Conservation (phyloP, 2,329 filamentous ascomycete genomes). For the Hawksworthiomyces lignivorus region DNA sequence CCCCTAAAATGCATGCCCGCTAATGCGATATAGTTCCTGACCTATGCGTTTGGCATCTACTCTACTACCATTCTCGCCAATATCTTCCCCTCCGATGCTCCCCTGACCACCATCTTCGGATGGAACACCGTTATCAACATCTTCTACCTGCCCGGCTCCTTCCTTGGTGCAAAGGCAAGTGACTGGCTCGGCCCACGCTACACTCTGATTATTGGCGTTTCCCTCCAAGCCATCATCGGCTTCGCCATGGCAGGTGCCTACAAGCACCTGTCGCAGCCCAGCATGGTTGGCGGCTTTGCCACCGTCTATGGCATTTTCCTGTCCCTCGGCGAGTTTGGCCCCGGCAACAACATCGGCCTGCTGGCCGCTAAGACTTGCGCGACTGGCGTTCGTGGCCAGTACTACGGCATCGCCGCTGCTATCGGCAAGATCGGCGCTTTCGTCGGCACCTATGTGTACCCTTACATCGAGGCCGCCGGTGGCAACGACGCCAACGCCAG, state of each 20-base stretch:
- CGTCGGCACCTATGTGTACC: conserved; percentile 76
- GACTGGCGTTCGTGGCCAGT: conserved; percentile 75
- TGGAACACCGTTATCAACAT: conserved; percentile 85
- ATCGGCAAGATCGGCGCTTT: conserved; percentile 75
- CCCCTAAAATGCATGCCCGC: no score
- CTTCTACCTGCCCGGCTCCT: conserved; percentile 80
- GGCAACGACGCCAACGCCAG: conserved; percentile 43
- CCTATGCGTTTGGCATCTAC: conserved; percentile 82
- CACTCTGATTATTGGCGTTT: conserved; percentile 63
- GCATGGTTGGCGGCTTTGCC: conserved; percentile 66
- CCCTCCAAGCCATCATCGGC: conserved; percentile 67
- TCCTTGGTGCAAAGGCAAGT: conserved; percentile 66
- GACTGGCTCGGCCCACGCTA: conserved; percentile 74
- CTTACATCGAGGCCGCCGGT: conserved; percentile 59
- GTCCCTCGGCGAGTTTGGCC: conserved; percentile 70
- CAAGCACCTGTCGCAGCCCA: conserved; percentile 53
- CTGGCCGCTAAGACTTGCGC: conserved; percentile 82
- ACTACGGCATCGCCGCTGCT: conserved; percentile 65
- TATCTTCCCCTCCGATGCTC: conserved; percentile 49
- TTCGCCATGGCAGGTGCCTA: conserved; percentile 87
- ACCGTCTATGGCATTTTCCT: conserved; percentile 76
- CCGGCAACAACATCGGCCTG: conserved; percentile 86
- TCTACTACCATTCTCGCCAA: conserved; percentile 64
- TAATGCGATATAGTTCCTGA: conserved; percentile 50
- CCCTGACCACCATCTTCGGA: conserved; percentile 71